A percentile compares a stretch with the other conserved stretches of the same genome.
Conservation (phyloP, 768 basidiomycete species). For the Amanita jacksonii region DNA sequence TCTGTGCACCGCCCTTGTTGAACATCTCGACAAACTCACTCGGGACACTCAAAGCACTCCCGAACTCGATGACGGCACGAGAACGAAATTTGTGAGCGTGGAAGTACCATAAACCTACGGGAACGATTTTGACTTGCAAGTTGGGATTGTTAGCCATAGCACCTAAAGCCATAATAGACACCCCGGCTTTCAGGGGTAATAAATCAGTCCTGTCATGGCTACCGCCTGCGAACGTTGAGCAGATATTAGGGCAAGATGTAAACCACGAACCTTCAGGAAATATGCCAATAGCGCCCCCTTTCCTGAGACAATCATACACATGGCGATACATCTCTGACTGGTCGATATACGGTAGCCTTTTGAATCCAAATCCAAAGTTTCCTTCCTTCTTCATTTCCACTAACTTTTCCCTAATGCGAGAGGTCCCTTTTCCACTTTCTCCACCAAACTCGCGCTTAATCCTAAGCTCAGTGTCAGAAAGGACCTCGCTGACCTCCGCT, state of each 20-base stretch:
- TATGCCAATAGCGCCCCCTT: slow-evolving; percentile 90
- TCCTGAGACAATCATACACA: slow-evolving; percentile 80
- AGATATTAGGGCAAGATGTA: not conserved
- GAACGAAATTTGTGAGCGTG: slow-evolving; percentile 86
- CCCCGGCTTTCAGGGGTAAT: slow-evolving; percentile 94
- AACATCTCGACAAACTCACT: slow-evolving; percentile 81
- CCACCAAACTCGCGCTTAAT: slow-evolving; percentile 84
- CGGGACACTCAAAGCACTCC: slow-evolving; percentile 88
- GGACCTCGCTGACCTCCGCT: slow-evolving; percentile 80
- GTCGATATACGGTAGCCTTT: slow-evolving; percentile 80
- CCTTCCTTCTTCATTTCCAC: slow-evolving; percentile 50
- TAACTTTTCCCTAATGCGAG: slow-evolving; percentile 56
- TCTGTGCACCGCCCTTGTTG: slow-evolving; percentile 77
- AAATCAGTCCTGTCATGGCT: slow-evolving; percentile 97
- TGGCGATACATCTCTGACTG: slow-evolving; percentile 92
- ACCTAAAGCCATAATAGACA: slow-evolving; percentile 95
- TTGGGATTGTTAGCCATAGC: slow-evolving; percentile 90
- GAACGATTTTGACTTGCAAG: slow-evolving; percentile 85
- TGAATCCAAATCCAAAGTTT: slow-evolving; percentile 62
- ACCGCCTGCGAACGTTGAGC: slow-evolving; percentile 52
- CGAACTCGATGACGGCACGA: slow-evolving; percentile 96
- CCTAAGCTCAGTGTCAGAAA: slow-evolving; percentile 79
- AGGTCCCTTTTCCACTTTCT: slow-evolving; percentile 66
- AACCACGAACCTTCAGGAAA: slow-evolving; percentile 81
- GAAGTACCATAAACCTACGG: slow-evolving; percentile 71